These are phyloP conservation scores for Microglena sp. DNA, from an alignment of 139 green algal genomes.

Conservation along the genomic window DNA sequence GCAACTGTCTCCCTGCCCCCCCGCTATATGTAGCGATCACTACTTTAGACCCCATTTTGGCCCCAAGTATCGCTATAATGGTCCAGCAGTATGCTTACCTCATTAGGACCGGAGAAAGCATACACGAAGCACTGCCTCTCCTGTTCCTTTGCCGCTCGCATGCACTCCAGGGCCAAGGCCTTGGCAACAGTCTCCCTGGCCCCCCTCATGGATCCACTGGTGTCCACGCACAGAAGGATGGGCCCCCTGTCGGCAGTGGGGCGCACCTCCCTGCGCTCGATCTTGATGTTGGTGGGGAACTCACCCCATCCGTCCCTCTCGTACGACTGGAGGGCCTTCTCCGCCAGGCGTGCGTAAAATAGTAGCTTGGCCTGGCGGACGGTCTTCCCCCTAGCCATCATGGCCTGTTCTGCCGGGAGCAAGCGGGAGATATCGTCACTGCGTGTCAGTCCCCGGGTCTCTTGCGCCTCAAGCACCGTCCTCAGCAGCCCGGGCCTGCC, in stretches of 20 bases:
- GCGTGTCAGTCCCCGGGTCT: slow-evolving; percentile 46
- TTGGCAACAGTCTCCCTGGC: slow-evolving; percentile 68
- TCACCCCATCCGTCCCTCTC: slow-evolving; percentile 83
- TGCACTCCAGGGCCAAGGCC: slow-evolving; percentile 29
- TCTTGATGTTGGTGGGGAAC: slow-evolving; percentile 42
- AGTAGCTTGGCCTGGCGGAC: slow-evolving; percentile 71
- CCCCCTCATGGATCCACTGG: slow-evolving; percentile 52
- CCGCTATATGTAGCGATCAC: too few relatives aligned
- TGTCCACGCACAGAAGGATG: slow-evolving; percentile 90
- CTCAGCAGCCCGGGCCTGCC: neutral
- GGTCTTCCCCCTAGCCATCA: too few relatives aligned
- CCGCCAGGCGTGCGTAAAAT: slow-evolving; percentile 71
- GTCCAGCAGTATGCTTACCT: too few relatives aligned
- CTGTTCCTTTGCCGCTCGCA: slow-evolving; percentile 58
- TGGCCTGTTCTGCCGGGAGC: slow-evolving; percentile 71
- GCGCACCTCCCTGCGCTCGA: slow-evolving; percentile 40
- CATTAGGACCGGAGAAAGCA: too few relatives aligned
- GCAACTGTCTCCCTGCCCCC: slow-evolving; percentile 6
- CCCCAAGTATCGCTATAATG: too few relatives aligned
- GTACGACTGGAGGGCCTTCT: slow-evolving; percentile 74
- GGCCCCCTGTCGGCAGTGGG: slow-evolving; percentile 77
- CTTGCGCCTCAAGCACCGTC: slow-evolving; percentile 48
- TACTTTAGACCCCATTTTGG: too few relatives aligned
- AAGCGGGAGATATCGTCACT: slow-evolving; percentile 72
- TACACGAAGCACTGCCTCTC: slow-evolving; percentile 81